Evolutionary conservation across 2,329 filamentous ascomycete species (phyloP).

Genomic region (Fusarium burgessii): DNA sequence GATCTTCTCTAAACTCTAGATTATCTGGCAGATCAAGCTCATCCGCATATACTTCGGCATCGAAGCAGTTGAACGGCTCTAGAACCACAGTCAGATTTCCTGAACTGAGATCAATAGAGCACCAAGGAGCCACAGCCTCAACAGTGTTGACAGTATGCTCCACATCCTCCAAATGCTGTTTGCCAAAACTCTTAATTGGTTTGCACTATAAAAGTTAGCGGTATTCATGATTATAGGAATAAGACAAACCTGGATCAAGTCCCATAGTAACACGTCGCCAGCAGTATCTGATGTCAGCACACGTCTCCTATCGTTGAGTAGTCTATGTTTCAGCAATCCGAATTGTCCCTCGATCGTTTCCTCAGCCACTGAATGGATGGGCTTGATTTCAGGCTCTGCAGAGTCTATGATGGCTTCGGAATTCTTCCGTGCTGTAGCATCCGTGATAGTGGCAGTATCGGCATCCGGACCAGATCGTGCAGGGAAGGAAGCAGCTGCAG

Average conservation of each 20-base stretch:
- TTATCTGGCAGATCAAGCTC: conserved; percentile 80
- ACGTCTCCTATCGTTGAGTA: conserved; percentile 90
- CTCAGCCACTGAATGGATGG: conserved; percentile 75
- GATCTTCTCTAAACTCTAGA: conserved; percentile 90
- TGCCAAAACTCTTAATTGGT: conserved; percentile 92
- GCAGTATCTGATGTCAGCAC: conserved; percentile 94
- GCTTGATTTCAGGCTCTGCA: conserved; percentile 58
- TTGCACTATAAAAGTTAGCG: conserved; percentile 70
- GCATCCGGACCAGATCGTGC: conserved; percentile 64
- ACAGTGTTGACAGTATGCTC: conserved; percentile 86
- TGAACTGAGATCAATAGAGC: conserved; percentile 91
- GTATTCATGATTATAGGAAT: too few species aligned
- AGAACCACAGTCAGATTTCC: conserved; percentile 90
- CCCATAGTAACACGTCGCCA: conserved; percentile 95
- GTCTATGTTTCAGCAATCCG: conserved; percentile 90
- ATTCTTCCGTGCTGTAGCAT: conserved; percentile 54
- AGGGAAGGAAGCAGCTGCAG: conserved; percentile 84
- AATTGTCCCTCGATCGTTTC: conserved; percentile 95
- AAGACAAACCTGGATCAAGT: conserved; percentile 80
- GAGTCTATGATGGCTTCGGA: conserved; percentile 49
- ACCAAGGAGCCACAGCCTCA: conserved; percentile 95
- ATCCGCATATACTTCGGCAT: conserved; percentile 97
- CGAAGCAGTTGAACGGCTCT: conserved; percentile 96
- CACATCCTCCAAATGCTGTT: conserved; percentile 93
- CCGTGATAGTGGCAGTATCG: conserved; percentile 66